Evolutionary conservation across 1,284 basidiomycete species (phyloP), one percentile per base, ranked within the genome.

Genomic region (Tremellales sp.): DNA sequence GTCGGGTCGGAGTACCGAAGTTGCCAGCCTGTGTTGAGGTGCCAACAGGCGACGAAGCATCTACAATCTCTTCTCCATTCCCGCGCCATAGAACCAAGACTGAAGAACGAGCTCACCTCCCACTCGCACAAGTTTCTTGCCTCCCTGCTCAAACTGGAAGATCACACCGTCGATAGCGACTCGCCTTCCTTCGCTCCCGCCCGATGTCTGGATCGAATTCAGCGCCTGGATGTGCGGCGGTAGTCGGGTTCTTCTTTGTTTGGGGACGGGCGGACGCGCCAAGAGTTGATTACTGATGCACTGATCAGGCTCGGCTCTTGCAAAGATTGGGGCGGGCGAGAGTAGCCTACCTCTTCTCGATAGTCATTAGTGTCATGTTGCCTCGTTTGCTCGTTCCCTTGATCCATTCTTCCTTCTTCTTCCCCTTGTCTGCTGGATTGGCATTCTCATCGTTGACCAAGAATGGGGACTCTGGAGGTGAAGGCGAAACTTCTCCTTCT

Each of bases 111-210:
- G 47, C 65, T 49, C 28, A 71, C 68, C 63, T 43, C 60, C 68
- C 12, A 72, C 71, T 39, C 75, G 66, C 22, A 71, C 70, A n/a
- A 78, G 62, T 57, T 76, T 76, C 36, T 65, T 68, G 3, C 76
- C 76, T 5, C 68, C 73, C 39, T 73, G 63, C 42, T 76, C 76
- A 50, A 77, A 78, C 44, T 76, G 71, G 49, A 76, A 78, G 13
- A 73, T 65, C 32, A 76, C 71, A 8, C 75, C 75, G 53, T 78
- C 76, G 16, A 78, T 73, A 24, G 77, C 70, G 2, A 78, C 75
- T 42, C 67, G 61, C 49, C 64, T 65, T 31, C 31, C 6, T 13
- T 57, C 49, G 3, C 50, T 50, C 14, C 60, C 61, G 5, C 53
- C 47, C 12, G 55, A 36, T 2, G 54, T 48, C n/a, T 47, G 24